phyloP scores from a whole-genome alignment of 257 asterid genomes.

The Solanum appendiculatum region DNA sequence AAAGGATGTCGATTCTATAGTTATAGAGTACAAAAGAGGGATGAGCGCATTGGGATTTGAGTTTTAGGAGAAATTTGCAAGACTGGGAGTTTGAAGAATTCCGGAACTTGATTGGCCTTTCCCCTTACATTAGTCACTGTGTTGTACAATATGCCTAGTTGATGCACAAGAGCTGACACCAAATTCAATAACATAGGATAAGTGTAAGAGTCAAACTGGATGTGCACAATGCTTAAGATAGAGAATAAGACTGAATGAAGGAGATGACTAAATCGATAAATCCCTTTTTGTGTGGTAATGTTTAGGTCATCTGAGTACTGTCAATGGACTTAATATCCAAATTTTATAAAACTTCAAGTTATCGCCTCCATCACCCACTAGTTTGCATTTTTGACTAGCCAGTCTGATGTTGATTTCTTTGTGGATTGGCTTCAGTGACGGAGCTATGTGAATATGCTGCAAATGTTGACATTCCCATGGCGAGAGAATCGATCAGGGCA shows the following conservation, averaged over 20 bases:
- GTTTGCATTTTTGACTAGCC: conserved; percentile 2
- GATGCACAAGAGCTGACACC: neutral
- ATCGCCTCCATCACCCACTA: neutral
- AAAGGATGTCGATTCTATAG: neutral
- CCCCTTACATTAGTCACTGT: neutral
- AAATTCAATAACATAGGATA: neutral
- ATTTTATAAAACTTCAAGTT: neutral
- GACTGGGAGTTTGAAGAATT: neutral
- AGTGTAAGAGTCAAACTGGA: neutral
- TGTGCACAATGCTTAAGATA: neutral
- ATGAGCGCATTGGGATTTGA: neutral
- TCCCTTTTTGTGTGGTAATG: neutral
- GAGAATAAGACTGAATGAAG: neutral
- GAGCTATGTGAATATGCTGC: conserved; percentile 99
- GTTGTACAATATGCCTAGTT: neutral
- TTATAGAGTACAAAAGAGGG: neutral
- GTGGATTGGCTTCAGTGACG: conserved; percentile 54
- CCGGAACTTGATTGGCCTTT: neutral
- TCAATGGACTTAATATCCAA: neutral
- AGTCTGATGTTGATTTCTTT: conserved; percentile 6
- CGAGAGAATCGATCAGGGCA: conserved; percentile 98
- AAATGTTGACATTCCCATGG: conserved; percentile 95
- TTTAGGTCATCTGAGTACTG: neutral
- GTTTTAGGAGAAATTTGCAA: neutral
- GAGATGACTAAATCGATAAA: neutral